Evolutionary conservation across 2,329 filamentous ascomycete genomes (phyloP), one percentile per base, ranked within the genome.

Genomic region (Alternaria postmessia): DNA sequence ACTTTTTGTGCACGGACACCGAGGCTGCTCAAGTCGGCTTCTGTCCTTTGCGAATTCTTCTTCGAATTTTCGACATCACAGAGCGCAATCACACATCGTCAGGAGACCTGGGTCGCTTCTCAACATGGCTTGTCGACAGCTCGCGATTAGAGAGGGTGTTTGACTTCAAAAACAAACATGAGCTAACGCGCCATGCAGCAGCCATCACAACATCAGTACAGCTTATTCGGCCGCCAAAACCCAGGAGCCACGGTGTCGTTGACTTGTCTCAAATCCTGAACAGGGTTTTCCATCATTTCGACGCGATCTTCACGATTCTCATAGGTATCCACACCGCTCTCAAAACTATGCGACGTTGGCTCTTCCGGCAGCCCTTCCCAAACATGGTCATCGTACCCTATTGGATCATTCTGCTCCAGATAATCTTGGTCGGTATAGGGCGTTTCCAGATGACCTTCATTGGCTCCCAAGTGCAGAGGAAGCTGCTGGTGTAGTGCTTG

Each of bases 151-250:
- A 16, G 5, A 42, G 39, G 11, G 20, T 26, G 18, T 49, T 20
- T 26, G 9, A 49, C 24, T 14, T 7, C 34, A 41, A 43, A 22
- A 28, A 34, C 7, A 38, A 54, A 51, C 51, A 32, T 52, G 32
- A 41, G 32, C 36, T 20, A 42, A 43, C 28, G 28, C 30, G 28
- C 38, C 24, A 43, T 22, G 32, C 34, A 22, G 32, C 18, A 39
- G 36, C 43, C 38, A 24, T 42, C 16, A 34, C 38, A 39, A 34
- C 9, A 14, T 80, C 74, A 83, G 67, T 83, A 83, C 59, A 83
- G 60, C 55, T 65, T 79, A 63, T 83, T 76, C 12, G 80, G 81
- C 65, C 76, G 78, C 81, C 81, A 83, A 68, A 83, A 83, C 5
- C 77, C 72, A 9, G 62, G 49, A 11, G 67, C 68, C 49, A 77